A percentile compares a stretch with the other conserved stretches of the same genome.
These are phyloP conservation scores for Chiua virens DNA, from an alignment of 768 basidiomycete species.

Conservation along the genomic window DNA sequence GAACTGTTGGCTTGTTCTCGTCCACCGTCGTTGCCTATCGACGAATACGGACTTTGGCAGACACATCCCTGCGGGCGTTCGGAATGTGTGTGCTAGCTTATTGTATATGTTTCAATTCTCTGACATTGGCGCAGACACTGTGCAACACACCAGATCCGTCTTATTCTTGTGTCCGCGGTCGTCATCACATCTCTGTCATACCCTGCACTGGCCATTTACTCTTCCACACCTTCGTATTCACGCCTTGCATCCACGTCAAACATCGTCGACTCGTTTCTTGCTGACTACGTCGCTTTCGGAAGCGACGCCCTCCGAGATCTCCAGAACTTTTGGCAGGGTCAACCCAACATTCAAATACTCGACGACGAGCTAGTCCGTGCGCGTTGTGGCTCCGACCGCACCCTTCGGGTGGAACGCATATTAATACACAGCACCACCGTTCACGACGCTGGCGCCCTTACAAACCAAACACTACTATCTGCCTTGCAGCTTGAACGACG, in stretches of 20 bases:
- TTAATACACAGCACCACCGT: slow-evolving; percentile 56
- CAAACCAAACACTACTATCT: slow-evolving; percentile 59
- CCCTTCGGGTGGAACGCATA: slow-evolving; percentile 76
- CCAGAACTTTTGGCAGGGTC: slow-evolving; percentile 68
- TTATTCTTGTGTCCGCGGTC: slow-evolving; percentile 83
- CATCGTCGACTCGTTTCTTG: slow-evolving; percentile 63
- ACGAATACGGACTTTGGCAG: slow-evolving; percentile 39
- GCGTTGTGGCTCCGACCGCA: slow-evolving; percentile 65
- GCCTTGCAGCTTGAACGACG: slow-evolving; percentile 63
- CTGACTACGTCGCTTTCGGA: slow-evolving; percentile 51
- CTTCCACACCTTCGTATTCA: slow-evolving; percentile 67
- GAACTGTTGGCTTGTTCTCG: slow-evolving; percentile 15
- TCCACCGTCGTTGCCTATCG: slow-evolving; percentile 24
- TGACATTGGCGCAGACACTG: slow-evolving; percentile 60
- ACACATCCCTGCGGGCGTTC: slow-evolving; percentile 65
- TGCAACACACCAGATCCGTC: slow-evolving; percentile 85
- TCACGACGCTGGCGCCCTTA: slow-evolving; percentile 51
- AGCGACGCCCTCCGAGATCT: slow-evolving; percentile 62
- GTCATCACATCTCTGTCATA: slow-evolving; percentile 90
- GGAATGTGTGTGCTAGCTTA: slow-evolving; percentile 63
- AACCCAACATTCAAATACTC: slow-evolving; percentile 59
- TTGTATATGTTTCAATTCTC: not conserved
- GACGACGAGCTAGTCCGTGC: slow-evolving; percentile 73
- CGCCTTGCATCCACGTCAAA: slow-evolving; percentile 50
- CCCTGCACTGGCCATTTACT: slow-evolving; percentile 85